Evolutionary conservation across 1,139 yeast genomes (phyloP).

Genomic region (Lodderomyces theae): DNA sequence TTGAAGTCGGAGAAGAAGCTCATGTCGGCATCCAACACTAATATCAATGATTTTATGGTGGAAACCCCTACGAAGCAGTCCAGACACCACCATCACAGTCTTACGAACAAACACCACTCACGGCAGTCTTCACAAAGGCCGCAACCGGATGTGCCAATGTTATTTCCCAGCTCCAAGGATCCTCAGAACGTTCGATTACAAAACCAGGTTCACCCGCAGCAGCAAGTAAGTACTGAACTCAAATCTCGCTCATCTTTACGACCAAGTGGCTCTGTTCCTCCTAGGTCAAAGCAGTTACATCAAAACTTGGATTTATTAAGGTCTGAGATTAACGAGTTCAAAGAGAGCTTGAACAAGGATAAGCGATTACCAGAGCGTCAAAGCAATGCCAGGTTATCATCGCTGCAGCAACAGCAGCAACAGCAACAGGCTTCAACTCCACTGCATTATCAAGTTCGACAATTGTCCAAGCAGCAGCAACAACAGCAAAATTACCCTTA

Average conservation of each 20-base stretch:
- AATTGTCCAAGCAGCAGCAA: neutral
- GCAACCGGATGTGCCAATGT: slow-evolving; percentile 2
- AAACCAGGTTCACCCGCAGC: too few relatives aligned
- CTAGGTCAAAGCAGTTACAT: slow-evolving; percentile 35
- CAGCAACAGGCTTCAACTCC: neutral
- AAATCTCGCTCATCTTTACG: slow-evolving; percentile 4
- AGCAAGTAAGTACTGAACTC: too few relatives aligned
- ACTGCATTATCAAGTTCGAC: neutral
- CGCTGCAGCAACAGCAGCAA: neutral
- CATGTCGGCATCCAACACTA: slow-evolving; percentile 15
- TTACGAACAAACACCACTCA: slow-evolving; percentile 4
- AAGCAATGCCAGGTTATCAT: neutral
- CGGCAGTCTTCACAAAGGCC: neutral
- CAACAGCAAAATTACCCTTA: slow-evolving; percentile 1
- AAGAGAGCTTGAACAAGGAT: slow-evolving; percentile 36
- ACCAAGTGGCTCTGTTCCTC: slow-evolving; percentile 9
- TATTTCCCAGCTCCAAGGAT: slow-evolving; percentile 3
- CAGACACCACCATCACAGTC: slow-evolving; percentile 15
- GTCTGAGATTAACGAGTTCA: slow-evolving; percentile 46
- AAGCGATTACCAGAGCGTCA: neutral
- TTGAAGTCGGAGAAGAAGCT: slow-evolving; percentile 6
- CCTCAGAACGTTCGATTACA: neutral
- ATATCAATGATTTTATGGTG: slow-evolving; percentile 13
- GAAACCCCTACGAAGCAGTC: slow-evolving; percentile 7
- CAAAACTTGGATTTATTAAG: slow-evolving; percentile 44